Conservation (phyloP, 2,329 filamentous ascomycete genomes). For the Epichloe festucae region DNA sequence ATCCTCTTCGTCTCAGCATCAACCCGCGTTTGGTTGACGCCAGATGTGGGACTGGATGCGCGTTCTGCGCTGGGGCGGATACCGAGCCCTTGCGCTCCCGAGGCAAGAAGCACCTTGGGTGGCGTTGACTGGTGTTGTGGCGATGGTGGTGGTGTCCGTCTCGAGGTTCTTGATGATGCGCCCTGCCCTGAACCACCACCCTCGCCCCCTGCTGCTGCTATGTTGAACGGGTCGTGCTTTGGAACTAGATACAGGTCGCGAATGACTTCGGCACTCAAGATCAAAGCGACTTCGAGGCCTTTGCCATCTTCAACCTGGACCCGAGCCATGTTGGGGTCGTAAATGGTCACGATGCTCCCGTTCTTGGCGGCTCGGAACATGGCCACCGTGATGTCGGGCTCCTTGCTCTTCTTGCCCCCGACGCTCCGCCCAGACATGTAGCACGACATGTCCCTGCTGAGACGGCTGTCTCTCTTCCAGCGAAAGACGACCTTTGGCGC, state of each 20-base stretch:
- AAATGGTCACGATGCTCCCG: constrained; percentile 62
- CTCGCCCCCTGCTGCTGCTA: constrained; percentile 30
- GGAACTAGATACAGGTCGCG: constrained; percentile 52
- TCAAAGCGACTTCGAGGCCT: constrained; percentile 72
- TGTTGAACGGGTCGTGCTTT: constrained; percentile 67
- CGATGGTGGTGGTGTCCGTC: constrained; percentile 15
- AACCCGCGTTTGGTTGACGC: constrained; percentile 27
- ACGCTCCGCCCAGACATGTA: constrained; percentile 70
- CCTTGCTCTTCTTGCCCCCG: constrained; percentile 67
- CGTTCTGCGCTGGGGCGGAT: constrained; percentile 9
- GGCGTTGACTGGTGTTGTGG: neutral
- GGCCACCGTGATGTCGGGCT: constrained; percentile 91
- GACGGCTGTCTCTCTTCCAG: constrained; percentile 78
- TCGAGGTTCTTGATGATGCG: neutral
- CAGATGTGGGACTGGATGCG: neutral
- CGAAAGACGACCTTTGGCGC: constrained; percentile 70
- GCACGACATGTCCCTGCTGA: constrained; percentile 81
- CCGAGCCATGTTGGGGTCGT: constrained; percentile 82
- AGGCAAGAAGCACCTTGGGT: constrained; percentile 11
- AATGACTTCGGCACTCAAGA: constrained; percentile 50
- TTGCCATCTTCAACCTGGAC: constrained; percentile 92
- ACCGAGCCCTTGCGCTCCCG: constrained; percentile 24
- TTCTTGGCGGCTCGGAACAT: constrained; percentile 61
- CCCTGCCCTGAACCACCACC: neutral
- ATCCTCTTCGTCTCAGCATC: constrained; percentile 71